Conservation (phyloP, 2,329 filamentous ascomycete species). For the Sclerotiophoma versabilis region DNA sequence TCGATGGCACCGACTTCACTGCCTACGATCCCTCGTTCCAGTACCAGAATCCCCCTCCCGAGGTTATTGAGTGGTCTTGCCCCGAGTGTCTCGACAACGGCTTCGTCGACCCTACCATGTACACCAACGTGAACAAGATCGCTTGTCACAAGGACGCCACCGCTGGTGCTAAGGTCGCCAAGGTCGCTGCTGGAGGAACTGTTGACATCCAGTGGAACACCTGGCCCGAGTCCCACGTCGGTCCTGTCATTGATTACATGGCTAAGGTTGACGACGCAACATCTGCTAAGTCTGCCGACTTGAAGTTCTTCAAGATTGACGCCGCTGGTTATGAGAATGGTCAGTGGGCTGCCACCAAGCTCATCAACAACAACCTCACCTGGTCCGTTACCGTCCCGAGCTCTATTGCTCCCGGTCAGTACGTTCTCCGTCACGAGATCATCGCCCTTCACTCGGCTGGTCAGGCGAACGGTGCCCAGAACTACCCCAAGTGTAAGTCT, state of each 20-base stretch:
- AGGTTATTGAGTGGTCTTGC: constrained; percentile 62
- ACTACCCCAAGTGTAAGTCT: constrained; percentile 53
- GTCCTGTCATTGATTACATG: constrained; percentile 70
- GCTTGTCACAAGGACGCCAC: constrained; percentile 66
- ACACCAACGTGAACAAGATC: constrained; percentile 58
- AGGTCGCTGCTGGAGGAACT: constrained; percentile 64
- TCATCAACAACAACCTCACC: constrained; percentile 57
- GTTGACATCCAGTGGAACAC: constrained; percentile 68
- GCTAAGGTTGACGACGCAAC: constrained; percentile 64
- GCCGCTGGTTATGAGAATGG: constrained; percentile 60
- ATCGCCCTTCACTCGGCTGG: constrained; percentile 66
- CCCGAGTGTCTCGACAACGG: constrained; percentile 59
- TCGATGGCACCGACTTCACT: constrained; percentile 56
- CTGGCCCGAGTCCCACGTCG: constrained; percentile 71
- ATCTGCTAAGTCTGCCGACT: constrained; percentile 58
- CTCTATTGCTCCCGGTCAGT: constrained; percentile 62
- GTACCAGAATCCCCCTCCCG: constrained; percentile 42
- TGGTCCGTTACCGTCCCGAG: constrained; percentile 61
- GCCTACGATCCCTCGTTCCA: constrained; percentile 53
- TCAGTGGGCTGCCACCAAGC: constrained; percentile 63
- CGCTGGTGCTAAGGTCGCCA: constrained; percentile 59
- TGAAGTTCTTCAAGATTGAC: constrained; percentile 71
- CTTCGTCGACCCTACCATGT: constrained; percentile 59
- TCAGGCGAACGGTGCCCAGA: constrained; percentile 53
- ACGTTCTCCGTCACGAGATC: constrained; percentile 66